phyloP scores from a whole-genome alignment of 2,329 filamentous ascomycete genomes.

The Aspergillus sp. region DNA sequence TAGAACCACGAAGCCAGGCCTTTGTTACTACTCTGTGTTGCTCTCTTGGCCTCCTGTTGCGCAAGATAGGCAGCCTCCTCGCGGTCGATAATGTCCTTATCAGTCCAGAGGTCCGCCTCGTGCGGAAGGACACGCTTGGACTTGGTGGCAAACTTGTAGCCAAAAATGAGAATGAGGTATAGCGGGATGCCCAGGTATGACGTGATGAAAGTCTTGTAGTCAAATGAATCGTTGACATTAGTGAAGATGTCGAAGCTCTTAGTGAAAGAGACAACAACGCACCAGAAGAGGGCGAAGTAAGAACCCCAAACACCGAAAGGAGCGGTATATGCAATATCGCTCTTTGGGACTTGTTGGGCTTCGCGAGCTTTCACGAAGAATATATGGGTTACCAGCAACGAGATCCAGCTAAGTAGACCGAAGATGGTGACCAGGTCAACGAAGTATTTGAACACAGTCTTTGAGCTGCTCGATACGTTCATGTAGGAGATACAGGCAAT shows the following conservation, averaged over 20 bases:
- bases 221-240: constrained; percentile 51
- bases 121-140: constrained; percentile 57
- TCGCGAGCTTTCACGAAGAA: constrained; percentile 63
- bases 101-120: constrained; percentile 68
- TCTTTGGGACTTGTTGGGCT: constrained; percentile 59
- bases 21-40: constrained; percentile 36
- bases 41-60: constrained; percentile 45
- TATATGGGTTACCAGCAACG: constrained; percentile 67
- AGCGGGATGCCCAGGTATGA: constrained; percentile 76
- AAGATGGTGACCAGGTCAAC: constrained; percentile 69
- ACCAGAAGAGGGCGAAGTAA: constrained; percentile 67
- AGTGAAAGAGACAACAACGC: constrained; percentile 71
- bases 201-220: constrained; percentile 75
- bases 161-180: constrained; percentile 68
- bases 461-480: constrained; percentile 61
- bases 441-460: constrained; percentile 62
- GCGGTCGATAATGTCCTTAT: constrained; percentile 71
- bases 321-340: constrained; percentile 62
- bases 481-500: constrained; percentile 70
- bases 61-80: constrained; percentile 71
- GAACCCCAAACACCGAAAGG: constrained; percentile 73
- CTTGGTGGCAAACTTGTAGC: constrained; percentile 62
- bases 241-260: constrained; percentile 80
- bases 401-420: constrained; percentile 67
- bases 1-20: constrained; percentile 53